Evolutionary conservation across 371 early-diverging fungal genomes (phyloP).

Genomic region (Haplosporangium sp.): DNA sequence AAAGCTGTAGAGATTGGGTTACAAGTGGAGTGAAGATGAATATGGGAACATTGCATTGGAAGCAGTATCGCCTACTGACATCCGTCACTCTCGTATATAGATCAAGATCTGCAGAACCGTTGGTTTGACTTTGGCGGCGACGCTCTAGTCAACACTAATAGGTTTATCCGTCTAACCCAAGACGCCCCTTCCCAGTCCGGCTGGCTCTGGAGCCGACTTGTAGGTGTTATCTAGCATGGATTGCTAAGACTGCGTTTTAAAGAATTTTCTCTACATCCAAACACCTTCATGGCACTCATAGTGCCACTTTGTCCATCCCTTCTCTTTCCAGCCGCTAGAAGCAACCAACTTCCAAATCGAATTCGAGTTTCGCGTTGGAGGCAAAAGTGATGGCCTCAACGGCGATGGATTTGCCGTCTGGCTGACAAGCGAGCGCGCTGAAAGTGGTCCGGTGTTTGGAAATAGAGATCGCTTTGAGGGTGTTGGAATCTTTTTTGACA

Average conservation of each 20-base stretch:
- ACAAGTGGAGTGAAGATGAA: neutral
- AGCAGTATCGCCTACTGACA: no score
- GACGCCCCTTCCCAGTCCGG: constrained; percentile 86
- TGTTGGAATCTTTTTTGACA: constrained; percentile 94
- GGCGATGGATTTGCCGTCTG: constrained; percentile 98
- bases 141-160: constrained; percentile 76
- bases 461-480: constrained; percentile 88
- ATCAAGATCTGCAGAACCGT: constrained; percentile 75
- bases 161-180: constrained; percentile 85
- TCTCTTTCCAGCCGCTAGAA: constrained; percentile 65
- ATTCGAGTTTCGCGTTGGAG: constrained; percentile 90
- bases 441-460: constrained; percentile 92
- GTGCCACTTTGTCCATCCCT: neutral
- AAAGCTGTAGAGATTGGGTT: neutral
- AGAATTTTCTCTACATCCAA: constrained; percentile 5
- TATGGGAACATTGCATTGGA: neutral
- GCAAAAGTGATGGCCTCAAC: constrained; percentile 68
- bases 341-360: constrained; percentile 87
- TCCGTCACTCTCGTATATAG: constrained; percentile 34
- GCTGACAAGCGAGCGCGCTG: constrained; percentile 73
- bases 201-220: constrained; percentile 85
- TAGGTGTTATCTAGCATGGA: constrained; percentile 34
- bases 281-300: constrained; percentile 9
- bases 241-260: neutral
- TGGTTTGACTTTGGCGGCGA: constrained; percentile 82